These are phyloP conservation scores for Hibiscus mutabilis DNA, from an alignment of 345 rosid genomes.

Conservation along the genomic window DNA sequence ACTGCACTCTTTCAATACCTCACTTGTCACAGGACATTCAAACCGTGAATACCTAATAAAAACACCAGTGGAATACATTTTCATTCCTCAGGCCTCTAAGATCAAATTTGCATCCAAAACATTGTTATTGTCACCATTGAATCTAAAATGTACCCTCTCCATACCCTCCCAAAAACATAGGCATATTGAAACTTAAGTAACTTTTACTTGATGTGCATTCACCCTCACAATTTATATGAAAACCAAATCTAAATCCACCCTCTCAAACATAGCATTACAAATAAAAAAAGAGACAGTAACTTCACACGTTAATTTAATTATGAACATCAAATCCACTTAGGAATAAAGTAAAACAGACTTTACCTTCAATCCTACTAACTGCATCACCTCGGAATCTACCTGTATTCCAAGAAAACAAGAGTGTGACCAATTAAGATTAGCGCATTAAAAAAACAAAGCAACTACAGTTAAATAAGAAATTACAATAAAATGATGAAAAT, in stretches of 20 bases:
- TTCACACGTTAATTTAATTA: neutral
- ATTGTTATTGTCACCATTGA: neutral
- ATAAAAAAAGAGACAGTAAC: neutral
- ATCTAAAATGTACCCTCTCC: neutral
- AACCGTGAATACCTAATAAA: neutral
- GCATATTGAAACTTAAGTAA: neutral
- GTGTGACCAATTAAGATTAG: neutral
- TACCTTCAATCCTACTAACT: constrained; percentile 56
- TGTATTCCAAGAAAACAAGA: constrained; percentile 11
- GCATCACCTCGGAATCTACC: constrained; percentile 57
- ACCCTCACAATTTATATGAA: neutral
- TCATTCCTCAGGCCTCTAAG: neutral
- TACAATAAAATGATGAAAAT: neutral
- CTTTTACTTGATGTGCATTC: neutral
- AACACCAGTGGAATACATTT: neutral
- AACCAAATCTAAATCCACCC: neutral
- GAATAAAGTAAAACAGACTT: neutral
- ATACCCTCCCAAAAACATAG: neutral
- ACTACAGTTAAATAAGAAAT: neutral
- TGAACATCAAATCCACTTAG: neutral
- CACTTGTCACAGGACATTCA: neutral
- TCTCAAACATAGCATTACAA: neutral
- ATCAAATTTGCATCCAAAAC: neutral
- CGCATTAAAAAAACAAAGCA: neutral
- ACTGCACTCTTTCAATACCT: neutral